Conservation (phyloP, 2,329 filamentous ascomycete genomes). For the Blastomyces gilchristii region DNA sequence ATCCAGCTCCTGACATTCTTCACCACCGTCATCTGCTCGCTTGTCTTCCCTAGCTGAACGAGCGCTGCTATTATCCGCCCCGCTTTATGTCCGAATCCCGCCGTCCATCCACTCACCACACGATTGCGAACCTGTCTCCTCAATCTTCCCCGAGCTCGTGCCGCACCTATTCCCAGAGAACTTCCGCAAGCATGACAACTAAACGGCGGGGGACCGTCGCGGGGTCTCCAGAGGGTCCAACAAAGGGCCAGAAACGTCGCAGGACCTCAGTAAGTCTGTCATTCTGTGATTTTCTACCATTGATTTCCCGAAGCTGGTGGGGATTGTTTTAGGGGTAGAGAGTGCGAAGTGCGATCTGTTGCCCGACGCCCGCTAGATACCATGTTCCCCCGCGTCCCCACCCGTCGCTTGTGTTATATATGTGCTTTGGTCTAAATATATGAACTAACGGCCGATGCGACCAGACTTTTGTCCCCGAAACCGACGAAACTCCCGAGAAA, state of each 20-base stretch:
- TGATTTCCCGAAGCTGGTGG: neutral
- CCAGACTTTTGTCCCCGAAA: constrained; percentile 17
- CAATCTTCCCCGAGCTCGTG: neutral
- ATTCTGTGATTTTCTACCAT: neutral
- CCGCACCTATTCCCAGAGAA: constrained; percentile 4
- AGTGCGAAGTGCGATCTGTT: neutral
- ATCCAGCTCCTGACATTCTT: constrained; percentile 11
- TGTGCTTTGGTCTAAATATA: neutral
- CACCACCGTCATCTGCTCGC: constrained; percentile 23
- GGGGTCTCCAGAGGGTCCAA: constrained; percentile 11
- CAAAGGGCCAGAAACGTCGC: constrained; percentile 15
- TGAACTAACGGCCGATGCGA: constrained; percentile 12
- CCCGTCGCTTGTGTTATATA: neutral
- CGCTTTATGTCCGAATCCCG: neutral
- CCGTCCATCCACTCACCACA: neutral
- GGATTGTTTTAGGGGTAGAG: neutral
- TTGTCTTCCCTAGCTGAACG: neutral
- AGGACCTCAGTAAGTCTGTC: constrained; percentile 14
- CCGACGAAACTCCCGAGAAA: constrained; percentile 16
- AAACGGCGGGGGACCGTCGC: constrained; percentile 43
- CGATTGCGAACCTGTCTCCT: neutral
- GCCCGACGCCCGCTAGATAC: neutral
- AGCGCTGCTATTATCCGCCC: neutral
- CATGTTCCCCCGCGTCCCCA: neutral
- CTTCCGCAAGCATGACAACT: constrained; percentile 14